Conservation (phyloP, 768 basidiomycete genomes). For the Chalciporus sphaerocephalus region DNA sequence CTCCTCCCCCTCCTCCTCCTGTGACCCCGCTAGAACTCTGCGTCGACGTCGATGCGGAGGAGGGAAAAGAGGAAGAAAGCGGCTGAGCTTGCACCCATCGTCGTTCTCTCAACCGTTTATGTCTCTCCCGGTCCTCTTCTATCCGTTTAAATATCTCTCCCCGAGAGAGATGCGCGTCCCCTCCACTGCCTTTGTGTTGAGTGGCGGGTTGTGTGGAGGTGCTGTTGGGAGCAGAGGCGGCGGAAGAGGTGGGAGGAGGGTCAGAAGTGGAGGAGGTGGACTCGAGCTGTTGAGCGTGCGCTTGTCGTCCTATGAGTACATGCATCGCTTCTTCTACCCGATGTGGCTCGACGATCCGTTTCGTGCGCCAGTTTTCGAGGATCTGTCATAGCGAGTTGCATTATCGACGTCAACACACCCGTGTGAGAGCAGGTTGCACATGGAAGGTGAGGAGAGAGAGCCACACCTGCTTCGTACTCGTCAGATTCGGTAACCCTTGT, state of each 20-base stretch:
- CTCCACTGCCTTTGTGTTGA: not conserved
- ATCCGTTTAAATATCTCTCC: constrained; percentile 80
- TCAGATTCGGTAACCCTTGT: constrained; percentile 81
- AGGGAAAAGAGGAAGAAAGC: constrained; percentile 5
- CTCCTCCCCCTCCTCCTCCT: not conserved
- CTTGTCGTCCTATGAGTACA: constrained; percentile 47
- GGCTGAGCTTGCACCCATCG: constrained; percentile 85
- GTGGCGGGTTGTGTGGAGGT: constrained; percentile 11
- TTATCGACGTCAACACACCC: not conserved
- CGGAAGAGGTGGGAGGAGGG: not conserved
- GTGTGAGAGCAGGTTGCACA: not conserved
- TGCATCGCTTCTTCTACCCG: constrained; percentile 68
- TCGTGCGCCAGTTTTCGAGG: constrained; percentile 85
- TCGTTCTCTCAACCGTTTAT: constrained; percentile 85
- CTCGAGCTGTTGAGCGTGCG: constrained; percentile 10
- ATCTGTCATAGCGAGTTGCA: constrained; percentile 46
- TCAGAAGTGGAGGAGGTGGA: not conserved
- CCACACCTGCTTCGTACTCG: constrained; percentile 80
- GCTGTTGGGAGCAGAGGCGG: constrained; percentile 19
- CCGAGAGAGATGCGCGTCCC: constrained; percentile 41
- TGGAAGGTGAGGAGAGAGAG: not conserved
- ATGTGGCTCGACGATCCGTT: constrained; percentile 77
- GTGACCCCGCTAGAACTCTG: not conserved
- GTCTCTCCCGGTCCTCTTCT: constrained; percentile 88
- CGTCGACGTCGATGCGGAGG: not conserved